Evolutionary conservation across 2,329 filamentous ascomycete genomes (phyloP).

Genomic region (Colletotrichum agaves): DNA sequence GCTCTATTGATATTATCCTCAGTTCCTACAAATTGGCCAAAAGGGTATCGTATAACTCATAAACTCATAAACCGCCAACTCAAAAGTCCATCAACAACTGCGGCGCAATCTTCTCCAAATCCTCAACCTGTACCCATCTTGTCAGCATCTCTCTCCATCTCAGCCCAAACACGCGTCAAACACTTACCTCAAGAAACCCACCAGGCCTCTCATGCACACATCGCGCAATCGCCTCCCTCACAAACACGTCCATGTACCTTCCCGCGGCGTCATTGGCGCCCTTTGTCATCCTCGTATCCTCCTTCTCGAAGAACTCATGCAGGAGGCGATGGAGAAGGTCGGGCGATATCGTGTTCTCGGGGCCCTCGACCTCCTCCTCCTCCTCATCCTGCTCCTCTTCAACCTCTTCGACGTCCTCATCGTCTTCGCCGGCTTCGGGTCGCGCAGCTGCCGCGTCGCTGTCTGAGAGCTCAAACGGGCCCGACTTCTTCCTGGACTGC

Average conservation of each 20-base stretch:
- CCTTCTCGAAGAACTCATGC: conserved; percentile 80
- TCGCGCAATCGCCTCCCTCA: conserved; percentile 86
- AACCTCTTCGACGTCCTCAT: no score
- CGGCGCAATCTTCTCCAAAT: conserved; percentile 87
- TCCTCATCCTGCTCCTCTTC: conserved; percentile 41
- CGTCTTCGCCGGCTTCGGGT: conserved; percentile 38
- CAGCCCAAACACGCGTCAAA: neutral
- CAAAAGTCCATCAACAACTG: conserved; percentile 89
- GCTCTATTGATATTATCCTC: no score
- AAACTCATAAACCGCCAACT: conserved; percentile 38
- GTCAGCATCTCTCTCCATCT: conserved; percentile 17
- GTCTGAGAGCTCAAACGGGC: conserved; percentile 51
- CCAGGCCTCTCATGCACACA: conserved; percentile 76
- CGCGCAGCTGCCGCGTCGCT: conserved; percentile 38
- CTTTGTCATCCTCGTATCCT: conserved; percentile 77
- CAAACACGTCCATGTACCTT: conserved; percentile 92
- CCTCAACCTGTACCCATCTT: conserved; percentile 72
- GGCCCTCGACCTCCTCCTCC: conserved; percentile 46
- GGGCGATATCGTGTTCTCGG: conserved; percentile 70
- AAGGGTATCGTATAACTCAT: conserved; percentile 19
- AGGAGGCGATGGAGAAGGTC: conserved; percentile 81
- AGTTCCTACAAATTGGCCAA: neutral
- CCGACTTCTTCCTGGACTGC: conserved; percentile 28
- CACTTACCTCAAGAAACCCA: conserved; percentile 78
- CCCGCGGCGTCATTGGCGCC: conserved; percentile 81